Evolutionary conservation across 495 filamentous ascomycete species (phyloP).

Genomic region (Aspergillus carlsbadensis): DNA sequence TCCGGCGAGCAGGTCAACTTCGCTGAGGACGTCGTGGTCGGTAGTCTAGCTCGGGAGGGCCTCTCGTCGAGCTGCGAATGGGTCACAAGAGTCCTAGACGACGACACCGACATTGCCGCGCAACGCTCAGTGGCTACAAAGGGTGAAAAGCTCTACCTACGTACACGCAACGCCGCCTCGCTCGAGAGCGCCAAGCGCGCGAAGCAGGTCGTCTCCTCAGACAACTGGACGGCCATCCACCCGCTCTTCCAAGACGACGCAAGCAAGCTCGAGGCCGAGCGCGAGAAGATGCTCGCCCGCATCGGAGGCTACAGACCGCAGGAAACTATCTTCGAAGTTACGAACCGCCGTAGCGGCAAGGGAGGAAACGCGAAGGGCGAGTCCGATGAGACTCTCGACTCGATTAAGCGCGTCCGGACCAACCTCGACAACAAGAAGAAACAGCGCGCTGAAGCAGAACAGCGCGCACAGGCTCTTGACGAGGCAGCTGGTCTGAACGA

Average conservation of each 20-base stretch:
- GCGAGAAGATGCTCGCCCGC: slow-evolving; percentile 79
- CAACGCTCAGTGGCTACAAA: slow-evolving; percentile 75
- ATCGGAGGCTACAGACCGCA: slow-evolving; percentile 83
- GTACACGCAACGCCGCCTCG: slow-evolving; percentile 85
- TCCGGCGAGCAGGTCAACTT: slow-evolving; percentile 60
- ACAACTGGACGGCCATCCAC: slow-evolving; percentile 69
- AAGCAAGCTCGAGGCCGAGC: slow-evolving; percentile 62
- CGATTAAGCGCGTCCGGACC: slow-evolving; percentile 70
- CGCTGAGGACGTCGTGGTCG: slow-evolving; percentile 77
- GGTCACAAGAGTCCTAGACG: slow-evolving; percentile 70
- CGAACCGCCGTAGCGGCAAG: slow-evolving; percentile 62
- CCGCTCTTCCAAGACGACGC: slow-evolving; percentile 70
- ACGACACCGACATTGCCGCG: slow-evolving; percentile 68
- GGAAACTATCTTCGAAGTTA: slow-evolving; percentile 94
- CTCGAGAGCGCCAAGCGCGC: slow-evolving; percentile 82
- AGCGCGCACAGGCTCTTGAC: slow-evolving; percentile 25
- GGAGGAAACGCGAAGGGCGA: slow-evolving; percentile 25
- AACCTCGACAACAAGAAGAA: slow-evolving; percentile 44
- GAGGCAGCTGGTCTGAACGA: slow-evolving; percentile 37
- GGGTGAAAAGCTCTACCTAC: slow-evolving; percentile 88
- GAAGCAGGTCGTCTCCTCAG: slow-evolving; percentile 66
- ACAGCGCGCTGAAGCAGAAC: slow-evolving; percentile 32
- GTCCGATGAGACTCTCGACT: slow-evolving; percentile 66
- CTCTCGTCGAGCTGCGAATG: slow-evolving; percentile 75
- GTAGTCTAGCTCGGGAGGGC: slow-evolving; percentile 64